phyloP scores from a whole-genome alignment of 179 eudicot species.

The Spergularia azorica region DNA sequence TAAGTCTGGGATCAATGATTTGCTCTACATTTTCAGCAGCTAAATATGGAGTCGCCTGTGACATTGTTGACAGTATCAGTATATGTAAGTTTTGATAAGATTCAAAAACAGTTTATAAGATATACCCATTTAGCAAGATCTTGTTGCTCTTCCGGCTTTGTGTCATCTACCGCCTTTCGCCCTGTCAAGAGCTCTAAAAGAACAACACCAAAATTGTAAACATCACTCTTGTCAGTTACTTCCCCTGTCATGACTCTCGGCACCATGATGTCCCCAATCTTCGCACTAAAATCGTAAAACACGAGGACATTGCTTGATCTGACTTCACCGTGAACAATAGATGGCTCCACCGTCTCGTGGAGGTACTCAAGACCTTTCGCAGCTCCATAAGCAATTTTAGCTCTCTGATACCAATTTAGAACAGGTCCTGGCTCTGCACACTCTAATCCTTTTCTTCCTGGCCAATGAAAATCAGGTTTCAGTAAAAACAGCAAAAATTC shows the following conservation, averaged over 20 bases:
- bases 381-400: slow-evolving; percentile 74
- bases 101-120: neutral
- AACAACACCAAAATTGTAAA: slow-evolving; percentile 84
- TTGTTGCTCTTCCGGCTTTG: slow-evolving; percentile 83
- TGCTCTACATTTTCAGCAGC: slow-evolving; percentile 76
- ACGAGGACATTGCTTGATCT: slow-evolving; percentile 78
- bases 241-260: slow-evolving; percentile 86
- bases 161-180: slow-evolving; percentile 84
- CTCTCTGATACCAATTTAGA: slow-evolving; percentile 71
- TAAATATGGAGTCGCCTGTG: slow-evolving; percentile 70
- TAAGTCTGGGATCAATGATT: slow-evolving; percentile 67
- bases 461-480: neutral
- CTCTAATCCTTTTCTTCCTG: slow-evolving; percentile 81
- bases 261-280: slow-evolving; percentile 78
- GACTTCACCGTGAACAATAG: slow-evolving; percentile 73
- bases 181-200: slow-evolving; percentile 80
- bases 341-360: slow-evolving; percentile 75
- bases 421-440: slow-evolving; percentile 78
- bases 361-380: slow-evolving; percentile 81
- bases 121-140: slow-evolving; percentile 78
- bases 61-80: neutral
- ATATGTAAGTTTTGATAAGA: neutral
- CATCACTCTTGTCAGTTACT: slow-evolving; percentile 79
- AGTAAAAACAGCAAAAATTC: neutral
- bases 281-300: slow-evolving; percentile 63